A percentile compares a stretch with the other conserved stretches of the same genome.
Evolutionary conservation across 2,329 filamentous ascomycete genomes (phyloP).

Genomic region (Xylariaceae sp.): DNA sequence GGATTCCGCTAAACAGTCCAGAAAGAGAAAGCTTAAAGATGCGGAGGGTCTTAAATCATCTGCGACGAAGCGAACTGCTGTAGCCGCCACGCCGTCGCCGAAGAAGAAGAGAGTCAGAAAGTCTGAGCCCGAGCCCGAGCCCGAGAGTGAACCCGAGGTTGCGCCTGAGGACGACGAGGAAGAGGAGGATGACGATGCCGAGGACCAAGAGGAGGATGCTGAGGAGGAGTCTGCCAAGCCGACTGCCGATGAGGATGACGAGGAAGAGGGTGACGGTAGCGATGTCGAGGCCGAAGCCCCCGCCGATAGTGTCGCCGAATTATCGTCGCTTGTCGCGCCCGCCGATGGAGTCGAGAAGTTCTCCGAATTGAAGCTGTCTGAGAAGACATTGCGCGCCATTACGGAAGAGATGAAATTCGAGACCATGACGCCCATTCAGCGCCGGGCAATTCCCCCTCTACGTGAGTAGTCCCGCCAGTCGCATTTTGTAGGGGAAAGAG

Average conservation of each 20-base stretch:
- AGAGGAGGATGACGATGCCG: constrained; percentile 21
- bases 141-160: constrained; percentile 12
- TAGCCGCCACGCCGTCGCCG: constrained; percentile 32
- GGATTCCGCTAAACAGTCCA: constrained; percentile 32
- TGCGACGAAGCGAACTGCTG: constrained; percentile 28
- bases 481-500: not conserved
- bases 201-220: constrained; percentile 10
- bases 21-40: constrained; percentile 41
- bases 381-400: constrained; percentile 84
- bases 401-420: constrained; percentile 80
- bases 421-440: constrained; percentile 94
- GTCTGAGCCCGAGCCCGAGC: constrained; percentile 27
- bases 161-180: constrained; percentile 18
- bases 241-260: constrained; percentile 20
- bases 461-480: constrained; percentile 1
- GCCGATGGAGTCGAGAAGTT: constrained; percentile 65
- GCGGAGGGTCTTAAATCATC: constrained; percentile 27
- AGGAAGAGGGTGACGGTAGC: constrained; percentile 20
- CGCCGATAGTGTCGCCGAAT: constrained; percentile 42
- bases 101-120: constrained; percentile 46
- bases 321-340: constrained; percentile 48
- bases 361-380: constrained; percentile 75
- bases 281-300: constrained; percentile 26
- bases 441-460: constrained; percentile 77
- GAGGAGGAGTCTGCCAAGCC: constrained; percentile 13